Percentiles rank a stretch among this genome's conserved stretches.
Evolutionary conservation across 2,329 filamentous ascomycete genomes (phyloP).

Genomic region (Aspergillus luchuensis): DNA sequence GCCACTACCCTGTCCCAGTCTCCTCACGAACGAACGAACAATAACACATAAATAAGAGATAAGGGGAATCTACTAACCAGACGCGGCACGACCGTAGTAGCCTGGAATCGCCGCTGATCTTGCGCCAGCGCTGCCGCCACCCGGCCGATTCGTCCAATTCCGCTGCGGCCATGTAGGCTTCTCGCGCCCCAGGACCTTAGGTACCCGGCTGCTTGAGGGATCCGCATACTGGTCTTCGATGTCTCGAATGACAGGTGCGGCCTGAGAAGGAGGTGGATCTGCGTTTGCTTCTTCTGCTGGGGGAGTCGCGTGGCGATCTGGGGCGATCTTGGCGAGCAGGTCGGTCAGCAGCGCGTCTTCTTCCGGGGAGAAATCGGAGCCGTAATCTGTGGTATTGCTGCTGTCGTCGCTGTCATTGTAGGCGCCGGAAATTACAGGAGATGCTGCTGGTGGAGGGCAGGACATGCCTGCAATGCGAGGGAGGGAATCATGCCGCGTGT

Average conservation of each 20-base stretch:
- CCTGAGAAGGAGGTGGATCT: background rate
- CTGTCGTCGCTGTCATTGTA: slow-evolving; percentile 16
- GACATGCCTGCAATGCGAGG: slow-evolving; percentile 34
- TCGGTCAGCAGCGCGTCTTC: slow-evolving; percentile 58
- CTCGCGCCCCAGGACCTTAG: slow-evolving; percentile 46
- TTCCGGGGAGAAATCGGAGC: slow-evolving; percentile 62
- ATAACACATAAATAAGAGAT: slow-evolving; percentile 37
- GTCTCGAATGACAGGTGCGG: slow-evolving; percentile 34
- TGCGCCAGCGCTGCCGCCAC: slow-evolving; percentile 25
- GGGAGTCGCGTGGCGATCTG: slow-evolving; percentile 30
- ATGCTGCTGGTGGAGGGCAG: slow-evolving; percentile 25
- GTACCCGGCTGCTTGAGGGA: slow-evolving; percentile 39
- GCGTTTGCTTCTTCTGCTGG: slow-evolving; percentile 22
- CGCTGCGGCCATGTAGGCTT: slow-evolving; percentile 27
- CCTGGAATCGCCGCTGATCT: slow-evolving; percentile 31
- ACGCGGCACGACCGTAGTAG: slow-evolving; percentile 29
- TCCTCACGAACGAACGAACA: slow-evolving; percentile 13
- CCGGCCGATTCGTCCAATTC: slow-evolving; percentile 17
- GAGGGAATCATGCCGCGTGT: slow-evolving; percentile 23
- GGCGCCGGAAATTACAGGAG: slow-evolving; percentile 23
- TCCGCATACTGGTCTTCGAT: slow-evolving; percentile 49
- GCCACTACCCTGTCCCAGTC: slow-evolving; percentile 35
- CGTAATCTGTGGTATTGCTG: slow-evolving; percentile 58
- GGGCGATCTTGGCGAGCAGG: slow-evolving; percentile 51
- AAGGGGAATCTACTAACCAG: slow-evolving; percentile 39